Base-by-base conservation (phyloP, 1,284 basidiomycete genomes). In the Microbotryum silenes-acaulis region DNA sequence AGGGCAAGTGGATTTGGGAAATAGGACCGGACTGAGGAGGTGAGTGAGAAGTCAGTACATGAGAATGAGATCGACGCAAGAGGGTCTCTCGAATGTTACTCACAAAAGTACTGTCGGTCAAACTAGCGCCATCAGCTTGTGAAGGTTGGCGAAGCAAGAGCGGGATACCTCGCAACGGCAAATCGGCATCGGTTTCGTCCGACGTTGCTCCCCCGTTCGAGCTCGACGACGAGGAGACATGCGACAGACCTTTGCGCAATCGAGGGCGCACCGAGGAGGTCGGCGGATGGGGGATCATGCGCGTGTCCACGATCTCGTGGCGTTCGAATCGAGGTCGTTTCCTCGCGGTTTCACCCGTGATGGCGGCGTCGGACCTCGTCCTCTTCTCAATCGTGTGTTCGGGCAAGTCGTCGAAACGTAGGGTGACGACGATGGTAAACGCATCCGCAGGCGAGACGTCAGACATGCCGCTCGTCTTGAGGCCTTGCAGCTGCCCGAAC, bases 361-460 rank as follows among this genome's bases (percentile, higher is more conserved):
- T 29, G 45, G 56, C 33, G 31, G 44, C 3, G n/a, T 48, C 14
- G 51, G 27, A 4, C 31, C 51, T 49, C 21, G 7, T 8, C 57
- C 37, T 14, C 37, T 42, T 42, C 37, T 42, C 12, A 12, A 42
- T 18, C 12, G 37, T 18, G 9, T 14, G 14, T 42, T 42, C 9
- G 37, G 37, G 37, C 37, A 42, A 42, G 16, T 42, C 37, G 37
- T 42, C 37, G 16, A 42, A 42, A 6, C 37, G 37, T 6, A 42
- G 37, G 12, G 37, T 25, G 44, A 68, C 64, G 21, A 58, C 31
- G 31, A 66, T 51, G 21, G 62, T 68, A 53, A 68, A 68, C 25
- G 62, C 49, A 54, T 68, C 67, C 46, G 61, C 57, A 4, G 60
- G 55, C n/a, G 37, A 45, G 2, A 53, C 48, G 7, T 44, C 29